Evolutionary conservation across 1,139 yeast genomes (phyloP).

Genomic region (Candida neerlandica): DNA sequence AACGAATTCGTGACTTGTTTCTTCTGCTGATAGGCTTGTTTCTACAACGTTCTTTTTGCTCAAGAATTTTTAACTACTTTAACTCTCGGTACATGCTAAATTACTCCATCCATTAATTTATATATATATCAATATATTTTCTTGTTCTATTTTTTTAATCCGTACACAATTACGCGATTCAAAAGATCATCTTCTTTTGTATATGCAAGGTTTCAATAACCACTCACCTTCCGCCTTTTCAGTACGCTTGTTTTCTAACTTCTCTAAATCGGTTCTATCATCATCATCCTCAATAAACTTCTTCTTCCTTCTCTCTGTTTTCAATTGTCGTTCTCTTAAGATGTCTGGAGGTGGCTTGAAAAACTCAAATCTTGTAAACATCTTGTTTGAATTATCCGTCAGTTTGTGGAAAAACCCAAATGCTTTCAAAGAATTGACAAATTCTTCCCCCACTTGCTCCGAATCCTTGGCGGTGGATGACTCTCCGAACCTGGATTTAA

Average conservation of each 20-base stretch:
- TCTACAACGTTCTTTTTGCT: background rate
- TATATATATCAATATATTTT: too few species aligned
- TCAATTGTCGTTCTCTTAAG: constrained; percentile 63
- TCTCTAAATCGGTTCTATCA: constrained; percentile 61
- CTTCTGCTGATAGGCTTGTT: too few species aligned
- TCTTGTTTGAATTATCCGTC: constrained; percentile 85
- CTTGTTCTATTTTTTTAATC: background rate
- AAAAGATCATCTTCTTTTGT: constrained; percentile 70
- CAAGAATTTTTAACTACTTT: background rate
- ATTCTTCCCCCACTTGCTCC: constrained; percentile 63
- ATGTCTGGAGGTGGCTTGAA: constrained; percentile 82
- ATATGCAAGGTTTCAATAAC: constrained; percentile 93
- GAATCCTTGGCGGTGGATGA: constrained; percentile 27
- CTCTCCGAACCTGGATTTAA: constrained; percentile 86
- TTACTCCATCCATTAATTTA: background rate
- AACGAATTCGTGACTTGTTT: too few species aligned
- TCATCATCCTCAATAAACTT: constrained; percentile 79
- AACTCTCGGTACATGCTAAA: background rate
- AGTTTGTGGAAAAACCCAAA: constrained; percentile 85
- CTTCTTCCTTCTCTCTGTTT: constrained; percentile 62
- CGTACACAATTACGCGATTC: background rate
- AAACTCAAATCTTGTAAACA: constrained; percentile 94
- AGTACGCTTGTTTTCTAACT: constrained; percentile 56
- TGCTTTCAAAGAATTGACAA: constrained; percentile 73
- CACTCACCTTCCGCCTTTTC: constrained; percentile 77